Evolutionary conservation across 2,329 filamentous ascomycete genomes (phyloP).

Genomic region (Penicillium carneum): DNA sequence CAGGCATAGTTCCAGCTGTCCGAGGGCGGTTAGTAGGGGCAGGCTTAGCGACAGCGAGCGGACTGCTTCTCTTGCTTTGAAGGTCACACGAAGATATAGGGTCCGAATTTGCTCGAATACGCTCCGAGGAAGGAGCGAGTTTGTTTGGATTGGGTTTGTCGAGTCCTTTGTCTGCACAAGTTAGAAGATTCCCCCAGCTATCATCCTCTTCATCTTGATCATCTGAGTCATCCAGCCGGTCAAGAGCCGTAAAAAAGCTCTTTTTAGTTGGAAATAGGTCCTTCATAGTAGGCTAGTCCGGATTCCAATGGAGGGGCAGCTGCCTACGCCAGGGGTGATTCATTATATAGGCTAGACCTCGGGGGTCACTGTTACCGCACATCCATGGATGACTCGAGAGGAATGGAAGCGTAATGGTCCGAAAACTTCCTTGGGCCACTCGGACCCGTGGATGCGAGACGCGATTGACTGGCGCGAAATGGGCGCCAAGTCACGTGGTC

Average conservation of each 20-base stretch:
- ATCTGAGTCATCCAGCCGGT: constrained; percentile 42
- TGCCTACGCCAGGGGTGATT: constrained; percentile 28
- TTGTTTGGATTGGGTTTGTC: neutral
- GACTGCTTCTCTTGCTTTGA: neutral
- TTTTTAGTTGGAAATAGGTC: constrained; percentile 38
- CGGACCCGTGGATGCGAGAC: constrained; percentile 25
- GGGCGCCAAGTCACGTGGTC: constrained; percentile 47
- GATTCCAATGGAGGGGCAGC: constrained; percentile 20
- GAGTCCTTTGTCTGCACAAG: constrained; percentile 6
- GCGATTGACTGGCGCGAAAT: constrained; percentile 40
- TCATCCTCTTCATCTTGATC: constrained; percentile 38
- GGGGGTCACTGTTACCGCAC: neutral
- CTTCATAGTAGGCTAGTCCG: constrained; percentile 32
- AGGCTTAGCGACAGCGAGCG: neutral
- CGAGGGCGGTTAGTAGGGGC: constrained; percentile 21
- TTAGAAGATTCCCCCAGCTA: constrained; percentile 19
- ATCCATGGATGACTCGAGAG: neutral
- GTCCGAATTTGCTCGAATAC: constrained; percentile 21
- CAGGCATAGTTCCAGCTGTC: constrained; percentile 28
- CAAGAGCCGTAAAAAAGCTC: constrained; percentile 48
- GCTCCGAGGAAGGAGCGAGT: neutral
- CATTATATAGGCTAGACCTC: constrained; percentile 5
- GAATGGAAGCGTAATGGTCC: constrained; percentile 1
- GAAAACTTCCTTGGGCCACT: constrained; percentile 22
- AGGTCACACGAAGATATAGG: constrained; percentile 13